Evolutionary conservation across 805 yeast species (phyloP), one percentile per base, ranked within the genome.

Genomic region (Starmera caribaea): DNA sequence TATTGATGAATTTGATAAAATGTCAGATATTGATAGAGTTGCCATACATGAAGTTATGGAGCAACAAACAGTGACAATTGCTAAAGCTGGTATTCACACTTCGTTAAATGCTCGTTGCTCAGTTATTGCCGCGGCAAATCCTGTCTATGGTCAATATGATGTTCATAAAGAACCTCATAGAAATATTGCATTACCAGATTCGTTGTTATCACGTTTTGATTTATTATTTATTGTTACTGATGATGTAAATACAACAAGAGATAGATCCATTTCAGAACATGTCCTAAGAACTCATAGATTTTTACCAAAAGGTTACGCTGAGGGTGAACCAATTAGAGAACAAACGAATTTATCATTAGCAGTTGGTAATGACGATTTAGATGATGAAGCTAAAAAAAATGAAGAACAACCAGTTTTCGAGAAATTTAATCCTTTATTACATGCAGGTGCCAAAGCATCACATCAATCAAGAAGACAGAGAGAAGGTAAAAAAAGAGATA

Each of bases 1-100:
- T 74, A 94, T 92, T 54, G 98, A 92, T 70, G 98, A 92, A 69
- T 92, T 92, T 57, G 98, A 90, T 66, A 92, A 92, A 63, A 92
- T 92, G 98, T 81, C 85, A 45, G 98, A 92, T 60, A 76, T 79
- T 24, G 98, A 92, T 66, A 75, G 98, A 58, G 97, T 92, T 38
- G 97, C 97, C 2, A 92, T 92, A 55, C 98, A 92, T 63, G 98
- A 92, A 73, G 98, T 92, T 37, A 92, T 92, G 98, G 98, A 92
- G 67, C 98, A 92, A 65, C 98, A 92, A 62, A 92, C 98, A 0
- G 96, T 90, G 26, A 89, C 97, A 3, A 89, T 90, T 55, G 95
- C 97, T 38, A 90, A 90, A 61, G 98, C 97, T 5, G 98, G 98
- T 47, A 90, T 90, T 53, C 97, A 90, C 61, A 89, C 97, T 3